Conservation (phyloP, 164 flowering plant species). For the Sedum album region DNA sequence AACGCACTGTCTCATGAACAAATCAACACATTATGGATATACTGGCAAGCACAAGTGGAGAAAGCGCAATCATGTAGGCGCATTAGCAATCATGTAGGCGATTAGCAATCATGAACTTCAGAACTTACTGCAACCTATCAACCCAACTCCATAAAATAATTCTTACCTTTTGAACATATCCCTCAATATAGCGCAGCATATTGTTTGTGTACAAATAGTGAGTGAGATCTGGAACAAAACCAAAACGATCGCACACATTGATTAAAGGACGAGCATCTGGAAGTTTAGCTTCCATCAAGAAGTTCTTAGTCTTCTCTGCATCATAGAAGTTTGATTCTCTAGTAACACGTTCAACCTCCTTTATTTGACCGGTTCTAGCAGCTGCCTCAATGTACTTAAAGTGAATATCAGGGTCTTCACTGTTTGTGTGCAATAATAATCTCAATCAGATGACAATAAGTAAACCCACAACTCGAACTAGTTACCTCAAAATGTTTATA, state of each 20-base stretch:
- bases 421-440: conserved; percentile 18
- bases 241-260: conserved; percentile 98
- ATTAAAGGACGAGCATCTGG: conserved; percentile 98
- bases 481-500: not conserved
- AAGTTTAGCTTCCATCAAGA: conserved; percentile 96
- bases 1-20: no score
- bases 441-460: not conserved
- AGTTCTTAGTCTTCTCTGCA: conserved; percentile 92
- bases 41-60: not conserved
- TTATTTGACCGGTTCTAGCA: conserved; percentile 97
- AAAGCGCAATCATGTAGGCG: no score
- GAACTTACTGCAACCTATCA: not conserved
- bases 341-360: conserved; percentile 97
- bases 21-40: no score
- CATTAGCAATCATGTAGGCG: not conserved
- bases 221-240: conserved; percentile 95
- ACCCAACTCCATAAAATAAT: not conserved
- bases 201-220: conserved; percentile 88
- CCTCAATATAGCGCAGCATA: conserved; percentile 99
- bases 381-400: conserved; percentile 98
- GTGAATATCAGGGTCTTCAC: conserved; percentile 99
- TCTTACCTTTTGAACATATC: conserved; percentile 91
- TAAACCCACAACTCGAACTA: not conserved
- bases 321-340: conserved; percentile 97
- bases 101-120: not conserved